Conservation (phyloP, 768 basidiomycete species). For the Lepiota brunneoincarnata region DNA sequence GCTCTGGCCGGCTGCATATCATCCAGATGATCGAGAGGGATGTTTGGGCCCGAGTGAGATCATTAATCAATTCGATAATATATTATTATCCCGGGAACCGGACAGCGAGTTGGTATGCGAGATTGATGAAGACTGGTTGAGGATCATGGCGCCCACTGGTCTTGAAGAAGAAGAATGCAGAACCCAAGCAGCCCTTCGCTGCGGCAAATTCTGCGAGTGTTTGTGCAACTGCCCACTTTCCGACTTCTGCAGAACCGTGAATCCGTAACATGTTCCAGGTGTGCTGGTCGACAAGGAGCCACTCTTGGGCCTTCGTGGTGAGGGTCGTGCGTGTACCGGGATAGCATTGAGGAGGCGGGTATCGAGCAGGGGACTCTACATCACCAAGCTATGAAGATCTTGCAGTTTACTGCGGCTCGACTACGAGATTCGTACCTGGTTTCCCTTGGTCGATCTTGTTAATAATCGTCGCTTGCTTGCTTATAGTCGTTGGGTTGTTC, state of each 20-base stretch:
- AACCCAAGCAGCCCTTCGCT: background rate
- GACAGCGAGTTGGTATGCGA: background rate
- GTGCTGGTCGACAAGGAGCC: too few species aligned
- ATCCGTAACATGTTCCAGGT: too few species aligned
- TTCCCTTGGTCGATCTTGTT: too few species aligned
- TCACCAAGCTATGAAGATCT: too few species aligned
- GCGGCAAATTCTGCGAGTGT: background rate
- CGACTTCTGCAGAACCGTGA: too few species aligned
- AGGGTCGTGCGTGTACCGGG: too few species aligned
- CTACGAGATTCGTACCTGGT: too few species aligned
- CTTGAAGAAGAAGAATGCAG: slow-evolving; percentile 3
- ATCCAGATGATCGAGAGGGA: background rate
- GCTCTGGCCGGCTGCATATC: slow-evolving; percentile 2
- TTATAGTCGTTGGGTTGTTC: too few species aligned
- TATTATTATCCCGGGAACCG: background rate
- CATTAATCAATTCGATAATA: background rate
- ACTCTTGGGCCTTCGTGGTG: too few species aligned
- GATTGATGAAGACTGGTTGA: background rate
- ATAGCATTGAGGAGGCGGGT: slow-evolving; percentile 7
- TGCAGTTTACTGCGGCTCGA: too few species aligned
- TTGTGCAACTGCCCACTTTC: slow-evolving; percentile 6
- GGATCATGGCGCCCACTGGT: background rate
- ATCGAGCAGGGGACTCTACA: slow-evolving; percentile 16
- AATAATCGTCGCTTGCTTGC: too few species aligned
- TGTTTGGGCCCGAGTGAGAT: background rate